phyloP scores from a whole-genome alignment of 1,139 yeast species.

The Blastobotrys ciferrii region DNA sequence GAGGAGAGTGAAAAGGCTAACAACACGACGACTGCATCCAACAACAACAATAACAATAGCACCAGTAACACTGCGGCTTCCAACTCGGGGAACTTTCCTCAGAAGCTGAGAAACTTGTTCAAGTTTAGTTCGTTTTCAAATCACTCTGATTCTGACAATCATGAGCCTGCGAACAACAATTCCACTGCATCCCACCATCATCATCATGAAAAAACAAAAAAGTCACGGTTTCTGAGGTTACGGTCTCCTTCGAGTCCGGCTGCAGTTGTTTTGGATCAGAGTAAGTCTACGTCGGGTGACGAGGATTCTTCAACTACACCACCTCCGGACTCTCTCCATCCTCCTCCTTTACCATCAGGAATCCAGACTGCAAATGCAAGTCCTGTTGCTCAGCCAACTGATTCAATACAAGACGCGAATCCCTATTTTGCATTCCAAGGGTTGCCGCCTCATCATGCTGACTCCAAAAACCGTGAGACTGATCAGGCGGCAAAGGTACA shows the following conservation, averaged over 20 bases:
- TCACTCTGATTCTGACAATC: constrained; percentile 10
- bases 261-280: constrained; percentile 19
- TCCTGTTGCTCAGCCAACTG: constrained; percentile 39
- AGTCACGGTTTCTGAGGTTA: constrained; percentile 35
- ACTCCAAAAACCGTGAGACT: not conserved
- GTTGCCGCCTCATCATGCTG: constrained; percentile 46
- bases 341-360: constrained; percentile 30
- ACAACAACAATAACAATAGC: not conserved
- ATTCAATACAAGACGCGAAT: constrained; percentile 38
- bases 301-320: not conserved
- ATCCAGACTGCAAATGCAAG: constrained; percentile 35
- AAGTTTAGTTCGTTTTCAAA: constrained; percentile 23
- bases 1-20: not conserved
- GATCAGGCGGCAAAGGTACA: not conserved
- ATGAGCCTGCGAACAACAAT: constrained; percentile 4
- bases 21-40: not conserved
- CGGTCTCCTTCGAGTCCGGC: constrained; percentile 42
- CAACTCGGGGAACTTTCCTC: constrained; percentile 26
- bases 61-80: constrained; percentile 2
- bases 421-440: constrained; percentile 52
- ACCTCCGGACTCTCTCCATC: constrained; percentile 15
- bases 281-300: constrained; percentile 25
- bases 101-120: constrained; percentile 33
- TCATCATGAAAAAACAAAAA: constrained; percentile 12
- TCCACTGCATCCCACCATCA: constrained; percentile 2